A percentile compares a stretch with the other conserved stretches of the same genome.
Evolutionary conservation across 768 basidiomycete species (phyloP).

Genomic region (Russula earlei): DNA sequence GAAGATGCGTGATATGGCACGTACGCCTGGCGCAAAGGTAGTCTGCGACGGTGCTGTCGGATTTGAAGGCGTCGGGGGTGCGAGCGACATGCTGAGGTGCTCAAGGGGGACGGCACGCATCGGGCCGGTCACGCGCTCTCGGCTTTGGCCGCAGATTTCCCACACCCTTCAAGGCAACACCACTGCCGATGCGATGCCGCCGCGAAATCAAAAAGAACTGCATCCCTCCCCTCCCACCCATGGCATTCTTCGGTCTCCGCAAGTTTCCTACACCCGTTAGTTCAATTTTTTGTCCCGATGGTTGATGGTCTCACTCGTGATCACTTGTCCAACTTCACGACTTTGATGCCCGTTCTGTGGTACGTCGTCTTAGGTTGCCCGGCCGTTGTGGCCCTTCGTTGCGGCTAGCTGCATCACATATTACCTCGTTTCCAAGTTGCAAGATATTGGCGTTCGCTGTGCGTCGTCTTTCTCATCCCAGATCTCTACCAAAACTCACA

Average conservation of each 20-base stretch:
- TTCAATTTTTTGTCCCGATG: slow-evolving; percentile 13
- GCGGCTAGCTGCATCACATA: slow-evolving; percentile 53
- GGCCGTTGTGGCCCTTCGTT: slow-evolving; percentile 77
- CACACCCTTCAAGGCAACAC: not conserved
- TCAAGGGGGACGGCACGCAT: not conserved
- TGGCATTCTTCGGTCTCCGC: slow-evolving; percentile 73
- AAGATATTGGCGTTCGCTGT: slow-evolving; percentile 66
- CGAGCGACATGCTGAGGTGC: not conserved
- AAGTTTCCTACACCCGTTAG: slow-evolving; percentile 74
- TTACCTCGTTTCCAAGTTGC: slow-evolving; percentile 57
- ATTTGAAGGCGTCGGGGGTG: not conserved
- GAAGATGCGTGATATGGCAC: not conserved
- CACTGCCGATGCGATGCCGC: not conserved
- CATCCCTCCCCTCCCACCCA: slow-evolving; percentile 22
- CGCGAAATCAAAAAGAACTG: not conserved
- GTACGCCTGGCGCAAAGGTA: slow-evolving; percentile 10
- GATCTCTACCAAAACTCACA: not conserved
- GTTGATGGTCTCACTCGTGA: slow-evolving; percentile 1
- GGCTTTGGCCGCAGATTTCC: slow-evolving; percentile 1
- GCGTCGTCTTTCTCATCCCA: slow-evolving; percentile 28
- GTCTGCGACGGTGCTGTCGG: slow-evolving; percentile 2
- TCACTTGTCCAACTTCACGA: not conserved
- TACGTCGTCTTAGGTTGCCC: slow-evolving; percentile 40
- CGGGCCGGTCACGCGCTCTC: slow-evolving; percentile 6
- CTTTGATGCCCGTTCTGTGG: not conserved